Conservation (phyloP, 495 filamentous ascomycete species). For the Lasiosphaeria hispida region DNA sequence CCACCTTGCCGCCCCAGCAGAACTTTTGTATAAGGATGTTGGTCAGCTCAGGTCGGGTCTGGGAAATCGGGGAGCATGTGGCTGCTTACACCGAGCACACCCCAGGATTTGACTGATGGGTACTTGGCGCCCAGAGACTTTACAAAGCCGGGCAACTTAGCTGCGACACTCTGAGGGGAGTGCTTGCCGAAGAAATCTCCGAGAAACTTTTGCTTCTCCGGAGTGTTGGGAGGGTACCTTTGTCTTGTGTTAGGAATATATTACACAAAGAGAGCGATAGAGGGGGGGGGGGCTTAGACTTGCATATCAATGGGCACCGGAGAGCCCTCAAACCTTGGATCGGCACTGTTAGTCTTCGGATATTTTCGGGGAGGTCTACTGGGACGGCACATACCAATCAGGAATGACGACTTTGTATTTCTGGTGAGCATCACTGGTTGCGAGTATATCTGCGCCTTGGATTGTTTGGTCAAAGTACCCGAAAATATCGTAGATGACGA, state of each 20-base stretch:
- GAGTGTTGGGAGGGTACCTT: slow-evolving; percentile 72
- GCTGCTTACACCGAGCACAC: slow-evolving; percentile 64
- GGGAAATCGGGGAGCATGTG: background rate
- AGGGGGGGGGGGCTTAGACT: background rate
- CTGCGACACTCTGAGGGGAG: slow-evolving; percentile 59
- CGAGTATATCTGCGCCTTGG: slow-evolving; percentile 70
- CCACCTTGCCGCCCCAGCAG: slow-evolving; percentile 92
- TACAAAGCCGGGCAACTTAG: slow-evolving; percentile 62
- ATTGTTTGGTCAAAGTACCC: slow-evolving; percentile 67
- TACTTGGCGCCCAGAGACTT: slow-evolving; percentile 53
- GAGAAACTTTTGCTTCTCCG: slow-evolving; percentile 75
- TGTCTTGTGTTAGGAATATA: background rate
- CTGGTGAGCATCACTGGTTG: slow-evolving; percentile 51
- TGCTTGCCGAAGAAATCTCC: slow-evolving; percentile 72
- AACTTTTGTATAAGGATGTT: slow-evolving; percentile 36
- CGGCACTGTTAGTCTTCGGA: background rate
- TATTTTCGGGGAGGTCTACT: background rate
- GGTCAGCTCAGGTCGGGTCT: background rate
- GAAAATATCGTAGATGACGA: slow-evolving; percentile 71
- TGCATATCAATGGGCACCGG: slow-evolving; percentile 54
- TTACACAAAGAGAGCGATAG: background rate
- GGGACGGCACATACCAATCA: slow-evolving; percentile 45
- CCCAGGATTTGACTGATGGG: slow-evolving; percentile 71
- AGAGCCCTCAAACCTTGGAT: slow-evolving; percentile 51
- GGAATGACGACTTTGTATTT: slow-evolving; percentile 66